Conservation (phyloP, 2,329 filamentous ascomycete species). For the Diaporthe humulicola region DNA sequence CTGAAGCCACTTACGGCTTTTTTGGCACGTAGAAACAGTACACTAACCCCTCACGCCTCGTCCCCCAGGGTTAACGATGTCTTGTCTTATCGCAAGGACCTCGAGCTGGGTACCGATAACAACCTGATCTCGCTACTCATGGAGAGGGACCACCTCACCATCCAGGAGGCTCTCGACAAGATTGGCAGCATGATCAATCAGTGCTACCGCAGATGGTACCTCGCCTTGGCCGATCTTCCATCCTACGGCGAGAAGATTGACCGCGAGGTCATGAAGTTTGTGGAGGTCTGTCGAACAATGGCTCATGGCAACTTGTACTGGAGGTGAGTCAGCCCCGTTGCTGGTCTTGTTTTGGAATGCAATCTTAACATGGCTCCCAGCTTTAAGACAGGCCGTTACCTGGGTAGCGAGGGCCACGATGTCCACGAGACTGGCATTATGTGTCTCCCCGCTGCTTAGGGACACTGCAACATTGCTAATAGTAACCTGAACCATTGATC, state of each 20-base stretch:
- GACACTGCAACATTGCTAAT: neutral
- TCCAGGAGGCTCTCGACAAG: neutral
- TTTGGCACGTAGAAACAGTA: neutral
- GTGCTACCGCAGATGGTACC: constrained; percentile 4
- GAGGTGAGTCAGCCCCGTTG: neutral
- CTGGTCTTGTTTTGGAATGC: neutral
- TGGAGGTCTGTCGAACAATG: neutral
- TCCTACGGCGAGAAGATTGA: neutral
- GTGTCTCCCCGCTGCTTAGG: neutral
- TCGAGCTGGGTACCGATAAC: neutral
- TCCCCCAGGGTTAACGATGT: neutral
- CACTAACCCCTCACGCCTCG: neutral
- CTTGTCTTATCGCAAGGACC: constrained; percentile 1
- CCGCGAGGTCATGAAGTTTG: neutral
- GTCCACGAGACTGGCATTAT: neutral
- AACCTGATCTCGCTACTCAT: neutral
- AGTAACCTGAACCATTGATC: too few species aligned
- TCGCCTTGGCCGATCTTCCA: neutral
- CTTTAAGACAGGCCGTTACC: neutral
- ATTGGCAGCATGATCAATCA: neutral
- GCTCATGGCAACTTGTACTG: neutral
- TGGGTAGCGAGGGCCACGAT: neutral
- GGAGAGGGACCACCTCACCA: neutral
- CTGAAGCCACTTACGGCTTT: neutral
- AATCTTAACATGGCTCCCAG: neutral